phyloP scores from a whole-genome alignment of 306 rosid species.

The Carpinus fangiana region DNA sequence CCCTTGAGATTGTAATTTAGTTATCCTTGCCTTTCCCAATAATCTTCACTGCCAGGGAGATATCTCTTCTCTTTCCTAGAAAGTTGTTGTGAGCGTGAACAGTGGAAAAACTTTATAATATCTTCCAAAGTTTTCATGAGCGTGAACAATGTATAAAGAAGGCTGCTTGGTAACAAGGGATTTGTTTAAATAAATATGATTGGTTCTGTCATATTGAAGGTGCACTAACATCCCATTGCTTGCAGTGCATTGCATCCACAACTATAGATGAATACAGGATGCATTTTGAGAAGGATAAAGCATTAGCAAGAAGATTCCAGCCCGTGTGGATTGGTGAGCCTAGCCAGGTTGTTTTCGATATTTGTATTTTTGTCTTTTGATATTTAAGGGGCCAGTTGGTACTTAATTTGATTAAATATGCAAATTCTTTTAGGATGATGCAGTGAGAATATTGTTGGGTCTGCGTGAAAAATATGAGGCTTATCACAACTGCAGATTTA shows the following conservation, averaged over 20 bases:
- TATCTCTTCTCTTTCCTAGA: not conserved
- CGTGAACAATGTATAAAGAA: not conserved
- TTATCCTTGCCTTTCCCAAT: not conserved
- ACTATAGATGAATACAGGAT: constrained; percentile 78
- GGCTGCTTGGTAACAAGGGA: not conserved
- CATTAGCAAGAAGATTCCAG: constrained; percentile 87
- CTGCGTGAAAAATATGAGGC: constrained; percentile 71
- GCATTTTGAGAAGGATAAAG: constrained; percentile 86
- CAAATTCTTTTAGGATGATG: constrained; percentile 53
- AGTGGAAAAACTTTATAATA: not conserved
- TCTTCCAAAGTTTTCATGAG: not conserved
- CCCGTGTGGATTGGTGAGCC: constrained; percentile 88
- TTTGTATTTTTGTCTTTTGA: constrained; percentile 22
- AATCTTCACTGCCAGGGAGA: not conserved
- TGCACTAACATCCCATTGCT: constrained; percentile 24
- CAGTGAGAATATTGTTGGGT: constrained; percentile 66
- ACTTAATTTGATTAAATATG: constrained; percentile 21
- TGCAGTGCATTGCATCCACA: constrained; percentile 92
- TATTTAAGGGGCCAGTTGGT: constrained; percentile 6
- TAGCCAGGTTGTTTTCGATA: constrained; percentile 59
- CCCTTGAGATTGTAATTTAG: not conserved
- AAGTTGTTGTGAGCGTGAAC: not conserved
- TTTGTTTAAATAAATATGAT: constrained; percentile 1
- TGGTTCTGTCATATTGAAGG: constrained; percentile 12
- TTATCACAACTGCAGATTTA: constrained; percentile 75